Conservation (phyloP, 441 rosid species). For the Sinapis alba region DNA sequence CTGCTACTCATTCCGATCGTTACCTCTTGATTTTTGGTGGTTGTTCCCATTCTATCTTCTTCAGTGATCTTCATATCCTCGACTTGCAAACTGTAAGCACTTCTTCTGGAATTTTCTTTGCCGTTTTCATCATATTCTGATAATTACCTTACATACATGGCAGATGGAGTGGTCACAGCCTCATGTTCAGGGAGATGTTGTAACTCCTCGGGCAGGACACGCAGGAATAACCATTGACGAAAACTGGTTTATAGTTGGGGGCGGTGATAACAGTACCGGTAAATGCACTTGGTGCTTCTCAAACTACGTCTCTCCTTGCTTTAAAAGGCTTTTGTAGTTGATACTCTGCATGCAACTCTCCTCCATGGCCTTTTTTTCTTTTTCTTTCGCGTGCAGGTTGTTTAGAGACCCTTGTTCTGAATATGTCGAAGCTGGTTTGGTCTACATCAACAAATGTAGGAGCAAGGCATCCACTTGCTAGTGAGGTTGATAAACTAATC, state of each 20-base stretch:
- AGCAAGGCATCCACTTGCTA: constrained; percentile 94
- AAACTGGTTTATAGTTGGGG: constrained; percentile 92
- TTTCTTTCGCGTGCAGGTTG: constrained; percentile 55
- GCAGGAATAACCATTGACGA: constrained; percentile 77
- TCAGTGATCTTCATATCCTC: constrained; percentile 86
- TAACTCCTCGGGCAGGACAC: constrained; percentile 93
- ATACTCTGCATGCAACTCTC: constrained; percentile 1
- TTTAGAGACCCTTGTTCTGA: constrained; percentile 78
- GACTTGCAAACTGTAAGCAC: constrained; percentile 85
- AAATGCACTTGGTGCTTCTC: constrained; percentile 26
- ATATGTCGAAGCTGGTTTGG: constrained; percentile 91
- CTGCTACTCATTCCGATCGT: constrained; percentile 70
- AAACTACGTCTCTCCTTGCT: not conserved
- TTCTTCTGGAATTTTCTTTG: not conserved
- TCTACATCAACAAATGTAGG: constrained; percentile 67
- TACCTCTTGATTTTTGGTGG: constrained; percentile 95
- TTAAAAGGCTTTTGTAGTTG: not conserved
- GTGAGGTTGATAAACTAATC: constrained; percentile 67
- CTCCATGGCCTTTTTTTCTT: not conserved
- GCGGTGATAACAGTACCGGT: constrained; percentile 96
- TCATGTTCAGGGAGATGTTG: constrained; percentile 75
- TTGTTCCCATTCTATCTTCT: constrained; percentile 91
- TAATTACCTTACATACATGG: constrained; percentile 15
- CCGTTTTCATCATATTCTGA: constrained; percentile 25
- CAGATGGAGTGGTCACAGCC: constrained; percentile 99